Evolutionary conservation across 352 stramenopile genomes (phyloP), one percentile per base, ranked within the genome.

Genomic region (Phytophthora parvispora): DNA sequence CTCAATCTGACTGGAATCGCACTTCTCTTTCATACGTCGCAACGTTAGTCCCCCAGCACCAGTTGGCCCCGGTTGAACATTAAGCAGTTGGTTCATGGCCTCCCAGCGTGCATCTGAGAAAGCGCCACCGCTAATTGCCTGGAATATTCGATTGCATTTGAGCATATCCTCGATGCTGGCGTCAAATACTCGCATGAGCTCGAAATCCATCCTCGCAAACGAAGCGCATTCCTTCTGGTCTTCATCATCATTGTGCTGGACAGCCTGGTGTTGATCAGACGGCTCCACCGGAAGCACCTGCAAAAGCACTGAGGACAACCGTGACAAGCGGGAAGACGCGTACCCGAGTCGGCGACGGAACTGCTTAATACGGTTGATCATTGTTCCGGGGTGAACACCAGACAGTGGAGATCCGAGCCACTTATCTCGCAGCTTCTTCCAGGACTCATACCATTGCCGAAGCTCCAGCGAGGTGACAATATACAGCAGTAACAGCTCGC

Each of bases 361-460:
- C 50, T 89, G 83, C 42, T 84, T 87, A 7, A 91, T 74, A 25
- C 81, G 78, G 42, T 80, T 87, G 15, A 86, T 60, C n/a, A 91
- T 77, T 2, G 77, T 67, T 22, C 70, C 78, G 20, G 81, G 71
- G 58, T 91, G 83, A 6, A 91, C 59, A 6, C 62, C 62, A 10
- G 68, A 45, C 4, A 93, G 40, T 6, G 80, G 78, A 1, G 78
- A 64, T 0, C 62, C 61, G 13, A 78, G 32, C 85, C 83, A 91
- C 49, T 90, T 90, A 1, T 70, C 64, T 20, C 80, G 77, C 16
- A 90, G 25, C 10, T 67, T 67, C 3, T 52, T 75, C 85, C 85
- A 93, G 2, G 83, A 79, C 7, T 51, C 29, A 34, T 78, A 91
- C 85, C 85, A 91, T 16, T 82, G 71, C 4, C 81, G 72, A 24